These are phyloP conservation scores for Mycena haematopus DNA, from an alignment of 768 basidiomycete genomes.

Conservation along the genomic window DNA sequence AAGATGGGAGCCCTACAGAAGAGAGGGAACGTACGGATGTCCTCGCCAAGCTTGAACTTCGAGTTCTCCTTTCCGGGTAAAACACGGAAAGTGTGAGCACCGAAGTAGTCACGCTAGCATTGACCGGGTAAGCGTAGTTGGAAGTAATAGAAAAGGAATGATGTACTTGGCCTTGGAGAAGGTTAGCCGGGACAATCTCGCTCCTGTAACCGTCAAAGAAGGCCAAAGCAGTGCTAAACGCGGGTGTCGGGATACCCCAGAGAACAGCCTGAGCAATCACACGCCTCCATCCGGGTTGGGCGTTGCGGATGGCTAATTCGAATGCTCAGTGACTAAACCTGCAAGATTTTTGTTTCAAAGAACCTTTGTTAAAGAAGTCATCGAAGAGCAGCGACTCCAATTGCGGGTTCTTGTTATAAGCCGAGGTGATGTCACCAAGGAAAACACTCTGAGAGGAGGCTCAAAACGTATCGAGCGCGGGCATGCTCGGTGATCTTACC, in stretches of 20 bases:
- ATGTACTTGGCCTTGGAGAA: conserved; percentile 89
- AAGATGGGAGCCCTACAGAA: conserved; percentile 14
- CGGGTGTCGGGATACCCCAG: conserved; percentile 97
- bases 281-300: conserved; percentile 98
- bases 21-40: conserved; percentile 76
- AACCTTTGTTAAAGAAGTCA: conserved; percentile 96
- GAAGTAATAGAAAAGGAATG: background rate
- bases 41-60: conserved; percentile 77
- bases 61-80: conserved; percentile 90
- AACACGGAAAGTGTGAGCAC: conserved; percentile 97
- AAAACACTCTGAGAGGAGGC: conserved; percentile 74
- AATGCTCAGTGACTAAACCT: conserved; percentile 10
- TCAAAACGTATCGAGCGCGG: background rate
- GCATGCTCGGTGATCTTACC: conserved; percentile 42
- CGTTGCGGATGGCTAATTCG: conserved; percentile 80
- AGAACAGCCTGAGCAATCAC: conserved; percentile 95
- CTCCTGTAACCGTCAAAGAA: conserved; percentile 99
- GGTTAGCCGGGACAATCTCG: conserved; percentile 91
- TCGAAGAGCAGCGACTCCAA: conserved; percentile 95
- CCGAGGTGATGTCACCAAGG: conserved; percentile 89
- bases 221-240: conserved; percentile 96
- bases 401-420: conserved; percentile 83
- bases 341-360: background rate
- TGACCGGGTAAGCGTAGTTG: conserved; percentile 4
- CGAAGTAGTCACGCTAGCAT: conserved; percentile 94